These are phyloP conservation scores for Blastocladiella britannica DNA, from an alignment of 192 early-diverging fungal species.

Conservation along the genomic window DNA sequence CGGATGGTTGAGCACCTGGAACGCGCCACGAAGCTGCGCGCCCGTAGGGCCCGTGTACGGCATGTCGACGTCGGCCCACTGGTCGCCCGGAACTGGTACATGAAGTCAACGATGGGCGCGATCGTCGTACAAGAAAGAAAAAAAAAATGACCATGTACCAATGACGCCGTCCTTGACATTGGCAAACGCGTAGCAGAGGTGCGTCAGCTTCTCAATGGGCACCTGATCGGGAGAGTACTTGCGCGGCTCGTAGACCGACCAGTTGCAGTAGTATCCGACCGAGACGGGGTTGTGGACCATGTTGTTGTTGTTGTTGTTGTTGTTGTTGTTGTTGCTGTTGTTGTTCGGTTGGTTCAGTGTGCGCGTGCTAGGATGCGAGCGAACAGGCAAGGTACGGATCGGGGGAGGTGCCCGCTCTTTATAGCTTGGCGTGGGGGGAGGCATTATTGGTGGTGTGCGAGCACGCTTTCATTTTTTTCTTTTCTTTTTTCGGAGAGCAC, in stretches of 20 bases:
- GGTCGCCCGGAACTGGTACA: neutral
- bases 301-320: neutral
- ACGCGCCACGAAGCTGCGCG: slow-evolving; percentile 15
- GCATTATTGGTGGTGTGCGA: no score
- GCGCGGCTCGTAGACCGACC: slow-evolving; percentile 1
- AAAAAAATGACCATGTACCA: no score
- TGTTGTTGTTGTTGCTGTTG: no score
- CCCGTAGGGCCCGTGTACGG: neutral
- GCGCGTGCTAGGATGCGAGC: no score
- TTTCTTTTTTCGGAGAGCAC: no score
- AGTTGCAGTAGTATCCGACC: neutral
- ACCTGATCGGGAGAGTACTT: neutral
- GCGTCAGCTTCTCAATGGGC: neutral
- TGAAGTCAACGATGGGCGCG: no score
- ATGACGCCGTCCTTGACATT: neutral
- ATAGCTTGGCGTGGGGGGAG: no score
- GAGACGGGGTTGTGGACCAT: neutral
- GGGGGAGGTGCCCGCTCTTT: no score
- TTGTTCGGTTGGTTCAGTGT: no score
- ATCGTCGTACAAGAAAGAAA: no score
- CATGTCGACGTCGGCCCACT: neutral
- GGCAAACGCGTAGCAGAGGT: neutral
- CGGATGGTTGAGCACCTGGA: slow-evolving; percentile 39
- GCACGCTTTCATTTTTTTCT: no score
- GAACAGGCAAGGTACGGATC: no score